Evolutionary conservation across 495 filamentous ascomycete species (phyloP).

Genomic region (Aspergillus nidulans): DNA sequence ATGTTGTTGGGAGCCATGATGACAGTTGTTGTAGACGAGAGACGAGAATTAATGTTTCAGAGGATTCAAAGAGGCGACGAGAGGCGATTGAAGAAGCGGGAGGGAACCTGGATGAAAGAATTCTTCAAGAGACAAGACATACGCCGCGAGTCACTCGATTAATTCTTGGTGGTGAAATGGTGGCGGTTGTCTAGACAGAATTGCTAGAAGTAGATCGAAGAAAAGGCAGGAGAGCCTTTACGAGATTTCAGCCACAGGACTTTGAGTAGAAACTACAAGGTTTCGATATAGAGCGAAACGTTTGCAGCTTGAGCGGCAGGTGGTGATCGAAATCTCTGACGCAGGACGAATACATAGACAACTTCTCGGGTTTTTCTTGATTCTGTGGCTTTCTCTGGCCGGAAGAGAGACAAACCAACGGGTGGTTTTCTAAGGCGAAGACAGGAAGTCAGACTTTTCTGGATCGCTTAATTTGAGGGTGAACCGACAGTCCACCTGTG

Average conservation of each 20-base stretch:
- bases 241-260: slow-evolving; percentile 74
- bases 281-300: slow-evolving; percentile 87
- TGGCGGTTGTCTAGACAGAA: slow-evolving; percentile 34
- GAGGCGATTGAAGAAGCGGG: slow-evolving; percentile 29
- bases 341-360: slow-evolving; percentile 82
- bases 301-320: slow-evolving; percentile 87
- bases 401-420: slow-evolving; percentile 35
- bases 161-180: slow-evolving; percentile 50
- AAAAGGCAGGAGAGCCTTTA: slow-evolving; percentile 11
- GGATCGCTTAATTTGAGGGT: slow-evolving; percentile 18
- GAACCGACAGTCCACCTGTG: slow-evolving; percentile 13
- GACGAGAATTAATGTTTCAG: slow-evolving; percentile 11
- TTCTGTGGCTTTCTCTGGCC: slow-evolving; percentile 36
- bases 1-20: slow-evolving; percentile 69
- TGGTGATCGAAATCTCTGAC: slow-evolving; percentile 72
- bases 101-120: slow-evolving; percentile 37
- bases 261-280: slow-evolving; percentile 77
- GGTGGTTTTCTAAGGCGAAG: slow-evolving; percentile 26
- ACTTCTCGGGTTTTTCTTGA: slow-evolving; percentile 32
- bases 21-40: slow-evolving; percentile 37
- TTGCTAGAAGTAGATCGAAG: slow-evolving; percentile 22
- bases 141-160: slow-evolving; percentile 38
- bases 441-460: slow-evolving; percentile 23
- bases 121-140: slow-evolving; percentile 51
- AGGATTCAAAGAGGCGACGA: slow-evolving; percentile 10